These are phyloP conservation scores for Ambrosia hybrid DNA, from an alignment of 140 eudicot species.

Conservation along the genomic window DNA sequence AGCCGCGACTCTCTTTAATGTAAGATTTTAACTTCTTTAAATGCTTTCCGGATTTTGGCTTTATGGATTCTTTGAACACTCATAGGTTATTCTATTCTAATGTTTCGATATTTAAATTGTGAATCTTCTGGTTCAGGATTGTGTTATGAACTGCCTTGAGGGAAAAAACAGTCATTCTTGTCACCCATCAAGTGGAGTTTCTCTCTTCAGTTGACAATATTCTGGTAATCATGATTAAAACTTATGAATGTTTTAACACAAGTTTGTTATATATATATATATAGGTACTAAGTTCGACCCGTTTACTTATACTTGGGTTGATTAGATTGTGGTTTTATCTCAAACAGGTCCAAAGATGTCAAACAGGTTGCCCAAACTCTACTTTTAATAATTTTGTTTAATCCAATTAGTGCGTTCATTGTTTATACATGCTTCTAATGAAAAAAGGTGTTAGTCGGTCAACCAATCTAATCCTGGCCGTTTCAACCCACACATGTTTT, in stretches of 20 bases:
- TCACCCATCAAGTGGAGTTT: constrained; percentile 79
- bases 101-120: constrained; percentile 12
- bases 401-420: background rate
- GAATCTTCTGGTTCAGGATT: constrained; percentile 46
- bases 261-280: background rate
- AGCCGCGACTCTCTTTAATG: constrained; percentile 71
- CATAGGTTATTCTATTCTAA: background rate
- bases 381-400: background rate
- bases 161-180: constrained; percentile 70
- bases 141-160: constrained; percentile 65
- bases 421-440: background rate
- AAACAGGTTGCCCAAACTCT: background rate
- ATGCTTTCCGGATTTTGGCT: background rate
- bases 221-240: constrained; percentile 46
- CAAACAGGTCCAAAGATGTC: background rate
- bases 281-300: background rate
- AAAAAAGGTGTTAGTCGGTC: background rate
- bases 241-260: background rate
- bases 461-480: background rate
- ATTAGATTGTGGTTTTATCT: constrained; percentile 1
- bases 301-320: background rate
- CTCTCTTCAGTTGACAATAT: constrained; percentile 67
- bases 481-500: constrained; percentile 2
- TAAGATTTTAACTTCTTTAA: constrained; percentile 24
- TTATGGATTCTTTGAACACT: background rate